Conservation (phyloP, 2,329 filamentous ascomycete genomes). For the Fusarium sp. region DNA sequence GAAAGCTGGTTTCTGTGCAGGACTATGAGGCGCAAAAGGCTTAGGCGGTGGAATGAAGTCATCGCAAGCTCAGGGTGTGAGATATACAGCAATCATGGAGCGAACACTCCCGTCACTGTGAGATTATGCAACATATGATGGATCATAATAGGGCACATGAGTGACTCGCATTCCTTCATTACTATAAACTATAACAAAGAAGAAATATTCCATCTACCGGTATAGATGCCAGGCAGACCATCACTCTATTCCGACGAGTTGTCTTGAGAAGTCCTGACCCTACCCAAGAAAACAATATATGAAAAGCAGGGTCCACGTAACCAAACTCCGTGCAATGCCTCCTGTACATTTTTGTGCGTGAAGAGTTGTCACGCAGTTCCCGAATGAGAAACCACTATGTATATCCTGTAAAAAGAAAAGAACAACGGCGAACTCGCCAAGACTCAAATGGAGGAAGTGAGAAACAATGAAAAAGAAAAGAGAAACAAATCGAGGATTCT, state of each 20-base stretch:
- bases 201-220: constrained; percentile 17
- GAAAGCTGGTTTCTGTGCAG: constrained; percentile 74
- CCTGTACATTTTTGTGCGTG: constrained; percentile 43
- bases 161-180: constrained; percentile 37
- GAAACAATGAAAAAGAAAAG: constrained; percentile 11
- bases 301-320: constrained; percentile 36
- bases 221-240: neutral
- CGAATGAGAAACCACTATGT: constrained; percentile 33
- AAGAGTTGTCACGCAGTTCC: constrained; percentile 28
- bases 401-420: constrained; percentile 34
- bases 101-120: neutral
- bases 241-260: constrained; percentile 31
- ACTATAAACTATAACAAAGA: constrained; percentile 35
- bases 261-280: constrained; percentile 26
- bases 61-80: neutral
- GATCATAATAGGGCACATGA: constrained; percentile 6
- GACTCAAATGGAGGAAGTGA: constrained; percentile 18
- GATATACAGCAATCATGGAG: neutral
- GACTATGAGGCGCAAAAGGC: constrained; percentile 49
- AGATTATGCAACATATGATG: neutral
- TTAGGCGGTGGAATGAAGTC: neutral
- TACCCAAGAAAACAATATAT: constrained; percentile 37
- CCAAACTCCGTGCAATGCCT: constrained; percentile 53
- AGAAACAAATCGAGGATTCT: constrained; percentile 14
- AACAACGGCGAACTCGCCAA: constrained; percentile 27